Percentiles rank a stretch among this genome's conserved stretches.
Conservation (phyloP, 208 protist species). For the Naegleria lovaniensis region DNA sequence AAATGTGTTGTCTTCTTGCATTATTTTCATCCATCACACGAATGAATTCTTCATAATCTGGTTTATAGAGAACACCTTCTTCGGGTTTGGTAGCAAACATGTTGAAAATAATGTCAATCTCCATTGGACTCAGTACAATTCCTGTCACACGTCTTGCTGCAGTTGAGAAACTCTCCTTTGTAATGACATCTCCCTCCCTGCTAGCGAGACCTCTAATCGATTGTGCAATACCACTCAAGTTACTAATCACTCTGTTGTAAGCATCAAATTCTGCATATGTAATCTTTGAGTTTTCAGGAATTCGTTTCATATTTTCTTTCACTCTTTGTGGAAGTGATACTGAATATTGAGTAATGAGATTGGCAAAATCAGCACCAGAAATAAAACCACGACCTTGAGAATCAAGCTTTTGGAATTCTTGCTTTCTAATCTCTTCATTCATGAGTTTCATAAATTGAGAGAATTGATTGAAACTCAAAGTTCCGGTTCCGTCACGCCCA, state of each 20-base stretch:
- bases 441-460: constrained; percentile 29
- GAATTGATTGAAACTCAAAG: constrained; percentile 20
- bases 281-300: background rate
- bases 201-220: background rate
- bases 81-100: background rate
- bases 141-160: constrained; percentile 24
- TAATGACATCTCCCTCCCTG: background rate
- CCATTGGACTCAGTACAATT: constrained; percentile 10
- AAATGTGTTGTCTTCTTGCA: background rate
- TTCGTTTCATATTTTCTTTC: background rate
- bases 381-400: background rate
- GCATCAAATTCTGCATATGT: constrained; percentile 31
- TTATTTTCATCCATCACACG: background rate
- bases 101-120: constrained; percentile 27
- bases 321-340: background rate
- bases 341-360: background rate
- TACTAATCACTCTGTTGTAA: constrained; percentile 23
- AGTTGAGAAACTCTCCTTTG: background rate
- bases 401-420: constrained; percentile 30
- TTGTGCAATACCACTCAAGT: background rate
- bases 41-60: constrained; percentile 29
- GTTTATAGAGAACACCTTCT: background rate
- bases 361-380: constrained; percentile 18
- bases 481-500: constrained; percentile 11
- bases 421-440: constrained; percentile 12